Conservation (phyloP, 352 stramenopile genomes). For the Pelagophyceae sp. region DNA sequence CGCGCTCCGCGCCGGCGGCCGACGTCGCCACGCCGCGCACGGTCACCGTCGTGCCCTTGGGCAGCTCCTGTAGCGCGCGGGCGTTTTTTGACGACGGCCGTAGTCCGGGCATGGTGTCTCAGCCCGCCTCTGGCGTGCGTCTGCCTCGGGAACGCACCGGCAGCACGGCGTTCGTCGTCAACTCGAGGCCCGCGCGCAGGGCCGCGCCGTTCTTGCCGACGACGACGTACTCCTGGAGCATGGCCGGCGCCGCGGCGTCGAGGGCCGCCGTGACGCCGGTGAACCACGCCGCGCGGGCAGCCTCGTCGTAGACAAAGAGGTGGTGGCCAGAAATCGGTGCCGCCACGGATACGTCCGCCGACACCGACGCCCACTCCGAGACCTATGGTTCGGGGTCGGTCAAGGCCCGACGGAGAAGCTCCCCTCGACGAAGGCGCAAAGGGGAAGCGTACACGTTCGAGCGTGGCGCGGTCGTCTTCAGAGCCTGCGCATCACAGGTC, state of each 20-base stretch:
- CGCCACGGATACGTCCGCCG: neutral
- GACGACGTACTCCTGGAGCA: neutral
- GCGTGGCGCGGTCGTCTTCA: neutral
- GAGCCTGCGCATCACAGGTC: neutral
- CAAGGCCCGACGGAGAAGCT: too few species aligned
- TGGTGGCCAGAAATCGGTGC: neutral
- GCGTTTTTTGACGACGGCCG: neutral
- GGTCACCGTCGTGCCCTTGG: neutral
- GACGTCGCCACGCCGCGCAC: neutral
- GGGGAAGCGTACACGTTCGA: neutral
- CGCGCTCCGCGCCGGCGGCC: neutral
- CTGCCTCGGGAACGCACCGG: too few species aligned
- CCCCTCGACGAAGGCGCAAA: neutral
- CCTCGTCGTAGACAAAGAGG: slow-evolving; percentile 19
- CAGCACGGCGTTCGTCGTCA: neutral
- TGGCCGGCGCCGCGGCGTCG: neutral
- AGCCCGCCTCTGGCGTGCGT: too few species aligned
- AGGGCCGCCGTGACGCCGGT: neutral
- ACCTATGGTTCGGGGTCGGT: neutral
- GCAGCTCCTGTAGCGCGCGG: neutral
- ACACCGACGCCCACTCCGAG: neutral
- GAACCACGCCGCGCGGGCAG: slow-evolving; percentile 3
- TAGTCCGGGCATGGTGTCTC: too few species aligned
- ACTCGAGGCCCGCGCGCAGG: neutral
- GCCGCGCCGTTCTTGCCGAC: slow-evolving; percentile 8